Evolutionary conservation across 2,329 filamentous ascomycete species (phyloP).

Genomic region (Fusarium pseudograminearum): DNA sequence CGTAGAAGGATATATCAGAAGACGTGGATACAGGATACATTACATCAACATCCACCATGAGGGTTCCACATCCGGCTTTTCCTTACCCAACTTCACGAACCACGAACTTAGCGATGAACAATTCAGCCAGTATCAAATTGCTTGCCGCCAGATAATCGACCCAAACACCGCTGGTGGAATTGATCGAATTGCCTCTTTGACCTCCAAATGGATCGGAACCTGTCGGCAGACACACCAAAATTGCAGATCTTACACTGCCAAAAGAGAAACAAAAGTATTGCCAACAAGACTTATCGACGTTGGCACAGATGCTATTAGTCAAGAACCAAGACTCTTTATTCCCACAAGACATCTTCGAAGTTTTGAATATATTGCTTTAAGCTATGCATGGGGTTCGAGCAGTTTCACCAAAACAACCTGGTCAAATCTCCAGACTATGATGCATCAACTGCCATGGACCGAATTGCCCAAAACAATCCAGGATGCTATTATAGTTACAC

Average conservation of each 20-base stretch:
- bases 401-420: neutral
- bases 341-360: accelerated
- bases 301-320: neutral
- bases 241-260: accelerated
- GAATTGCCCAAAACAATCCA: neutral
- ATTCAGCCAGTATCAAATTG: accelerated
- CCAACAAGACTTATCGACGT: conserved; percentile 8
- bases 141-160: neutral
- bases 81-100: neutral
- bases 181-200: neutral
- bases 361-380: neutral
- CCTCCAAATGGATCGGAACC: neutral
- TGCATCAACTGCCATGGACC: neutral
- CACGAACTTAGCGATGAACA: accelerated
- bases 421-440: neutral
- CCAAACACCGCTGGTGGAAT: accelerated
- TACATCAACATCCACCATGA: neutral
- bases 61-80: neutral
- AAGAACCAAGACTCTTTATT: neutral
- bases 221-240: neutral
- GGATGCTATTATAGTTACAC: neutral
- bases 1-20: neutral
- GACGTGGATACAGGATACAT: accelerated
- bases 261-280: accelerated
- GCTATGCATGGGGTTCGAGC: conserved; percentile 4